Evolutionary conservation across 768 basidiomycete genomes (phyloP).

Genomic region (Mrakia blollopis): DNA sequence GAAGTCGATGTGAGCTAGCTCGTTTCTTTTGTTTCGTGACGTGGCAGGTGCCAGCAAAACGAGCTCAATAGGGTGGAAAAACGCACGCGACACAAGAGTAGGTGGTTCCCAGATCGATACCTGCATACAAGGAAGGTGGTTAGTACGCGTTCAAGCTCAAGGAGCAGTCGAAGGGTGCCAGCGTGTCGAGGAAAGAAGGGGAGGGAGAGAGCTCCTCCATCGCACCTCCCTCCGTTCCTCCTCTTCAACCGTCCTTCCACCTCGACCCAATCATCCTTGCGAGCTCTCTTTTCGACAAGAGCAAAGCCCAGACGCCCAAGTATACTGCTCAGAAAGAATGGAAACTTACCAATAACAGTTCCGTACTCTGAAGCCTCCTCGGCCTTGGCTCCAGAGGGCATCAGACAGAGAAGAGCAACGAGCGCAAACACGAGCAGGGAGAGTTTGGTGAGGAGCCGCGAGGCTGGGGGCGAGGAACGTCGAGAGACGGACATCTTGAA

Average conservation of each 20-base stretch:
- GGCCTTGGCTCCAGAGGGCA: constrained; percentile 60
- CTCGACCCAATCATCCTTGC: not conserved
- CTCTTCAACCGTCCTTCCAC: not conserved
- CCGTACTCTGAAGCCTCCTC: constrained; percentile 74
- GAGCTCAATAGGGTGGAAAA: not conserved
- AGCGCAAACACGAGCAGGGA: constrained; percentile 49
- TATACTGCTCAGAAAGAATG: not conserved
- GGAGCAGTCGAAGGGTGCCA: constrained; percentile 14
- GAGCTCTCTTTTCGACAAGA: too few species aligned
- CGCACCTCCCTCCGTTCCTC: not conserved
- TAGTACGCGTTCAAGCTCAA: not conserved
- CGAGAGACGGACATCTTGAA: constrained; percentile 11
- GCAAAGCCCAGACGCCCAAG: too few species aligned
- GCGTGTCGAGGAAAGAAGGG: not conserved
- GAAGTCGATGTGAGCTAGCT: constrained; percentile 21
- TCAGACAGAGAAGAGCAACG: constrained; percentile 66
- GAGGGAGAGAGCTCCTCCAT: not conserved
- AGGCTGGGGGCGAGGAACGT: not conserved
- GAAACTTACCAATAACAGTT: constrained; percentile 70
- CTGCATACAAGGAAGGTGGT: constrained; percentile 20
- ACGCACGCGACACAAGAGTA: constrained; percentile 94
- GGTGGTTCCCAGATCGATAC: constrained; percentile 81
- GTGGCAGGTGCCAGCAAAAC: constrained; percentile 7
- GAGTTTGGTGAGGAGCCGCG: constrained; percentile 32
- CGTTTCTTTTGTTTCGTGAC: not conserved